Percentiles rank a stretch among this genome's conserved stretches.
Conservation (phyloP, 345 rosid species). For the Brassica nigra region DNA sequence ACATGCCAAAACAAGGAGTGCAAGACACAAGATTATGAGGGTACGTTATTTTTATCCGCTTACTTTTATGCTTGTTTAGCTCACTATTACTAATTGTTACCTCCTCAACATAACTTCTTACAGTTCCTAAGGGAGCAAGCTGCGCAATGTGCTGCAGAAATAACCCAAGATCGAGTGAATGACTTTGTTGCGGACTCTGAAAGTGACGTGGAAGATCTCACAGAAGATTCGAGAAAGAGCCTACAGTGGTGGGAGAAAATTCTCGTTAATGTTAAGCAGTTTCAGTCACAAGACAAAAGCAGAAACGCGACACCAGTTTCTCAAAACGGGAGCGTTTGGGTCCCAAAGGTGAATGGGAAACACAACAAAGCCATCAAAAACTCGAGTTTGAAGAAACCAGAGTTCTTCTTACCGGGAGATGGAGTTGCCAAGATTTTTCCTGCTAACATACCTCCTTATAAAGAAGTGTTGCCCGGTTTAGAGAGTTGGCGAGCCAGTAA, state of each 20-base stretch:
- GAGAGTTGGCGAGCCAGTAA: slow-evolving; percentile 90
- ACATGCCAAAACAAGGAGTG: slow-evolving; percentile 93
- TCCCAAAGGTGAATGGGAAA: slow-evolving; percentile 84
- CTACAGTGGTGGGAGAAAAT: slow-evolving; percentile 73
- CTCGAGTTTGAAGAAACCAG: slow-evolving; percentile 48
- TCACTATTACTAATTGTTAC: slow-evolving; percentile 6
- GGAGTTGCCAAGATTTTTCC: slow-evolving; percentile 65
- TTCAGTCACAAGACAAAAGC: slow-evolving; percentile 47
- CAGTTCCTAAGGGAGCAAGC: slow-evolving; percentile 98
- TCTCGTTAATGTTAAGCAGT: slow-evolving; percentile 54
- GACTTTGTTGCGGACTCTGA: slow-evolving; percentile 78
- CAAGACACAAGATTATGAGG: slow-evolving; percentile 94
- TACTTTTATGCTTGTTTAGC: slow-evolving; percentile 8
- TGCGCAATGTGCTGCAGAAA: slow-evolving; percentile 73
- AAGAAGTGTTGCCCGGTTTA: slow-evolving; percentile 84
- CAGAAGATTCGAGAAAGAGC: slow-evolving; percentile 47
- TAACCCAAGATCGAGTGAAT: slow-evolving; percentile 70
- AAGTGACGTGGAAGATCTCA: slow-evolving; percentile 60
- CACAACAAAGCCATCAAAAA: slow-evolving; percentile 64
- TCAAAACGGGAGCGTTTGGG: slow-evolving; percentile 55
- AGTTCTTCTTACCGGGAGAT: slow-evolving; percentile 57
- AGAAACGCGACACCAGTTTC: slow-evolving; percentile 38
- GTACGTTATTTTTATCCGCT: slow-evolving; percentile 38
- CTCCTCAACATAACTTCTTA: slow-evolving; percentile 31
- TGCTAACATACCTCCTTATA: slow-evolving; percentile 64